Evolutionary conservation across 2,329 filamentous ascomycete species (phyloP), one percentile per base, ranked within the genome.

Genomic region (Stagonosporopsis vannaccii): DNA sequence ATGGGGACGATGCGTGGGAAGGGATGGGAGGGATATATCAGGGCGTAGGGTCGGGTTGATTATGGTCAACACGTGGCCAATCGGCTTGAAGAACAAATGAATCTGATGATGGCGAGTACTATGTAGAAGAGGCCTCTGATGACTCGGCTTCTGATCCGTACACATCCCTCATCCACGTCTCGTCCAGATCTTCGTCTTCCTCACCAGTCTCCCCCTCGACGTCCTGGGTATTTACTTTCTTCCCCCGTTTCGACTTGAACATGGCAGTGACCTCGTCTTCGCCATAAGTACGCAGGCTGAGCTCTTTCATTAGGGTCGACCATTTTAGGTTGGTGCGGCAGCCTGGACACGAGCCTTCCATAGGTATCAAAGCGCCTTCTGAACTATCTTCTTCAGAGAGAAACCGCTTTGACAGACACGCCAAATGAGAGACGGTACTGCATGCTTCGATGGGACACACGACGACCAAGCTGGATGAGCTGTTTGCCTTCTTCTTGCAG

Each of bases 281-380:
- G 0, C 89, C 92, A 22, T 91, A 84, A 32, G 85, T 80, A 28
- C 94, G 84, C 44, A 97, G 77, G 46, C 84, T 95, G 65, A 96
- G 76, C 71, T 96, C 93, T 70, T 87, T 93, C 79, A 96, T 89
- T 77, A 97, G 85, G 43, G 90, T 85, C 0, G 82, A 80, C 94
- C 94, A 98, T 46, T 81, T 73, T 2, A 92, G 77, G 4, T 80
- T 75, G 0, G 80, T 79, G 1, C 81, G 76, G 70, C 94, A 98
- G 19, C 78, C 78, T 0, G 91, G 91, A 76, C 94, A 98, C 2
- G 67, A 75, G 2, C 92, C 92, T 30, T 81, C 71, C 1, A 84
- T 80, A 0, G 94, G 94, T 1, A 96, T 69, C 1, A 96, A 67
- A 1, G 68, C 65, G 1, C 68, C 65, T 17, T 62, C 57, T 15